A percentile compares a stretch with the other conserved stretches of the same genome.
Evolutionary conservation across 257 asterid genomes (phyloP).

Genomic region (Gardenia jasminoides): DNA sequence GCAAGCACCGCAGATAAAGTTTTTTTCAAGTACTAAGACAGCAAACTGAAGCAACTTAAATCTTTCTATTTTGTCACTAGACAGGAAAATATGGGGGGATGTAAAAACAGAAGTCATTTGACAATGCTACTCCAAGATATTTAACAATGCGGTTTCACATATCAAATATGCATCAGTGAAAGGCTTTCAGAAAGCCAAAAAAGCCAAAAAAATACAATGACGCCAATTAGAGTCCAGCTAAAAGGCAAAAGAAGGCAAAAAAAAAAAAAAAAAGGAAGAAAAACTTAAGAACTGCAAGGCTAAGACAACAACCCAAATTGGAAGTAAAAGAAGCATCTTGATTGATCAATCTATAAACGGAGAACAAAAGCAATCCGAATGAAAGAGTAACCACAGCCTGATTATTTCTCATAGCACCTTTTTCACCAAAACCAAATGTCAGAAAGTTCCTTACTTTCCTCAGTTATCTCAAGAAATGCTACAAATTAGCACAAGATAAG

Average conservation of each 20-base stretch:
- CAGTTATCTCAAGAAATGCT: background rate
- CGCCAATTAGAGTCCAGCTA: background rate
- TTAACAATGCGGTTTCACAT: background rate
- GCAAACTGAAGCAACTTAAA: background rate
- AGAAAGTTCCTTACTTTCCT: constrained; percentile 1
- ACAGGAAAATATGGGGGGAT: background rate
- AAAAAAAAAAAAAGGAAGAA: no score
- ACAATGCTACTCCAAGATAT: background rate
- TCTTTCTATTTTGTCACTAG: background rate
- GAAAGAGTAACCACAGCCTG: constrained; percentile 9
- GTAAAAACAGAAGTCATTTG: background rate
- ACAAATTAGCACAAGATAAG: constrained; percentile 6
- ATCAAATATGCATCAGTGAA: background rate
- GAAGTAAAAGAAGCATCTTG: background rate
- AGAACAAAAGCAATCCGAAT: background rate
- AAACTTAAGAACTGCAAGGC: background rate
- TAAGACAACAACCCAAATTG: background rate
- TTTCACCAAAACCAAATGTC: constrained; percentile 1
- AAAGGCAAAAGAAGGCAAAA: background rate
- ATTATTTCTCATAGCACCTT: constrained; percentile 8
- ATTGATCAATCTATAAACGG: background rate
- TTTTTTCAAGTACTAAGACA: background rate
- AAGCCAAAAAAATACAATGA: no score
- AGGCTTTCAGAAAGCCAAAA: background rate
- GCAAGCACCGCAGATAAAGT: constrained; percentile 8